Conservation (phyloP, 2,329 filamentous ascomycete species). For the Venturiaceae sp. region DNA sequence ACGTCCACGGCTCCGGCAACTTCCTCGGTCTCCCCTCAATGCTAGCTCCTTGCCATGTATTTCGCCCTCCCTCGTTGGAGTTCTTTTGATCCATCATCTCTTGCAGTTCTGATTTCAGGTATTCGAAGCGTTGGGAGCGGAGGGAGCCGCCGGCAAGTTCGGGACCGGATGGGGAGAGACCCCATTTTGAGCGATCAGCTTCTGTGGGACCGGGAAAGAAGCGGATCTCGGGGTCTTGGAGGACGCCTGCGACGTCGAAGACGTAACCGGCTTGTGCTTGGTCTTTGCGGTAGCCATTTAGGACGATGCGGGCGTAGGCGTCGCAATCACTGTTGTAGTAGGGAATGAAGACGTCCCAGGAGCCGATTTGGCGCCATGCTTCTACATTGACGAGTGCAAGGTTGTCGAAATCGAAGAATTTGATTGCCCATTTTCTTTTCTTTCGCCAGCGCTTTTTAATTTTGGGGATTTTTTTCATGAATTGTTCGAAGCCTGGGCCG, state of each 20-base stretch:
- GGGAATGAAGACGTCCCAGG: constrained; percentile 49
- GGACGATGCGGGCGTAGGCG: constrained; percentile 31
- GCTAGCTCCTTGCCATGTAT: constrained; percentile 9
- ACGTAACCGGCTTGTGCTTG: constrained; percentile 10
- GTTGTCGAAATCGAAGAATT: constrained; percentile 51
- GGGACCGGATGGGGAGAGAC: neutral
- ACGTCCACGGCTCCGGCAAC: constrained; percentile 9
- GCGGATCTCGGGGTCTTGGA: constrained; percentile 8
- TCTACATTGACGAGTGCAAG: constrained; percentile 46
- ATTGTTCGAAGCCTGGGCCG: neutral
- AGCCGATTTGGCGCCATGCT: constrained; percentile 41
- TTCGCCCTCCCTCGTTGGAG: constrained; percentile 7
- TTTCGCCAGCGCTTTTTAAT: neutral
- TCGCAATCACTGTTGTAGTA: constrained; percentile 46
- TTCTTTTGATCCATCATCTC: constrained; percentile 9
- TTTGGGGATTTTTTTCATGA: neutral
- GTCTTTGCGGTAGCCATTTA: constrained; percentile 11
- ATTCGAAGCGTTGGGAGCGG: constrained; percentile 3
- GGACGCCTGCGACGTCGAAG: constrained; percentile 10
- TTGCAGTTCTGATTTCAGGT: constrained; percentile 7
- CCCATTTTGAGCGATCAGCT: constrained; percentile 1
- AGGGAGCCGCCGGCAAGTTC: constrained; percentile 3
- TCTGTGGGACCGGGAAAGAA: constrained; percentile 6
- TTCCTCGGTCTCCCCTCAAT: constrained; percentile 2
- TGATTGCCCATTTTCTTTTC: constrained; percentile 35